Evolutionary conservation across 2,329 filamentous ascomycete species (phyloP).

Genomic region (Pseudogymnoascus verrucosus): DNA sequence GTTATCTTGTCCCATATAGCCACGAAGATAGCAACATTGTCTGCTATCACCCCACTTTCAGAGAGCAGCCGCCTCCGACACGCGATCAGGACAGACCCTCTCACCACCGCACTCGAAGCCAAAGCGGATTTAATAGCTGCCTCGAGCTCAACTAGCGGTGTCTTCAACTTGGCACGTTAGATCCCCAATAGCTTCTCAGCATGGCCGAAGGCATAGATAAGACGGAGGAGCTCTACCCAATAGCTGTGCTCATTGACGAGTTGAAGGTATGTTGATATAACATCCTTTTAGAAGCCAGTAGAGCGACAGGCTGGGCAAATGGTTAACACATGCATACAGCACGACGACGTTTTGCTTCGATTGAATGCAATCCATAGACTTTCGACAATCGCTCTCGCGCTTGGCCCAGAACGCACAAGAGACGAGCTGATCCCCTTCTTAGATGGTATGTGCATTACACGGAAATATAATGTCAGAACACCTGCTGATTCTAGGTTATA

Average conservation of each 20-base stretch:
- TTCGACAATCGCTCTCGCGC: conserved; percentile 92
- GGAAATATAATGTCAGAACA: not conserved
- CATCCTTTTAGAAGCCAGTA: conserved; percentile 8
- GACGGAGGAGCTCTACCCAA: conserved; percentile 98
- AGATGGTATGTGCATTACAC: conserved; percentile 63
- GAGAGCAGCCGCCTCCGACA: conserved; percentile 3
- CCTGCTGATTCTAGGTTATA: conserved; percentile 37
- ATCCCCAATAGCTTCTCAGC: conserved; percentile 30
- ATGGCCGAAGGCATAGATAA: conserved; percentile 88
- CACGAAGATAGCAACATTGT: conserved; percentile 4
- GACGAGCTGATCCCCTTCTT: conserved; percentile 98
- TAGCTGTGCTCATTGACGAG: conserved; percentile 99
- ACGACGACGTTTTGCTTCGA: conserved; percentile 95
- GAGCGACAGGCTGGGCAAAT: conserved; percentile 20
- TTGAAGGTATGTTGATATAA: conserved; percentile 65
- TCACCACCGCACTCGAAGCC: conserved; percentile 1
- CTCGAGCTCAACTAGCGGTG: conserved; percentile 8
- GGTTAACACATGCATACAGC: conserved; percentile 45
- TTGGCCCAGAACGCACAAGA: conserved; percentile 91
- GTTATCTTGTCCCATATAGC: not conserved
- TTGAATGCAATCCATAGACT: conserved; percentile 97
- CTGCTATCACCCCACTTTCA: conserved; percentile 6
- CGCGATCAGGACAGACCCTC: conserved; percentile 6
- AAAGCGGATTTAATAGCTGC: conserved; percentile 4
- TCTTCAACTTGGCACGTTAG: conserved; percentile 4